phyloP scores from a whole-genome alignment of 225 moss, liverwort and hornwort genomes.

The Physcomitrellopsis africana region DNA sequence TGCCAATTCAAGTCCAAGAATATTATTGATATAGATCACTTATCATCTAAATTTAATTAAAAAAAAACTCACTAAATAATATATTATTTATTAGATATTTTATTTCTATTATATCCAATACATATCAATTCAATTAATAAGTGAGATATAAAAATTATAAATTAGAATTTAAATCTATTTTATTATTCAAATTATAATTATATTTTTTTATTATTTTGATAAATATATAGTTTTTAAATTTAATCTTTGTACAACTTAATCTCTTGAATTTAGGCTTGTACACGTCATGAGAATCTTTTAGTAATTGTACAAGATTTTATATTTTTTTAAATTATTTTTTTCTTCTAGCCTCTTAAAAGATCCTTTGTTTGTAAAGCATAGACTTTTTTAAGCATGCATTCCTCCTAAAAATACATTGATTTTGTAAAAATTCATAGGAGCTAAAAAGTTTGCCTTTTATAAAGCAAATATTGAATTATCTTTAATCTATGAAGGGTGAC shows the following conservation, averaged over 20 bases:
- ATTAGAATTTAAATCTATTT: too few species aligned
- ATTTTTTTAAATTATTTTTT: not conserved
- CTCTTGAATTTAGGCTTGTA: too few species aligned
- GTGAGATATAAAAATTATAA: not conserved
- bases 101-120: not conserved
- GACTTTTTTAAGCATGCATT: not conserved
- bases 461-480: not conserved
- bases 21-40: constrained; percentile 46
- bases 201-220: too few species aligned
- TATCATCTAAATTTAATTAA: constrained; percentile 66
- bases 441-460: not conserved
- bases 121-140: not conserved
- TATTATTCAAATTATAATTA: not conserved
- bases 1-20: constrained; percentile 50
- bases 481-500: not conserved
- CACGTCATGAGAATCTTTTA: not conserved
- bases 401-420: not conserved
- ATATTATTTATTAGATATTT: constrained; percentile 49
- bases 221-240: too few species aligned
- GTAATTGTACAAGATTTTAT: not conserved
- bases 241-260: too few species aligned
- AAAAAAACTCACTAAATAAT: constrained; percentile 50
- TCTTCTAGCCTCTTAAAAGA: constrained; percentile 52
- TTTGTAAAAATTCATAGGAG: not conserved
- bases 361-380: constrained; percentile 27